Evolutionary conservation across 2,329 filamentous ascomycete genomes (phyloP).

Genomic region (Trichoderma koningiopsis): DNA sequence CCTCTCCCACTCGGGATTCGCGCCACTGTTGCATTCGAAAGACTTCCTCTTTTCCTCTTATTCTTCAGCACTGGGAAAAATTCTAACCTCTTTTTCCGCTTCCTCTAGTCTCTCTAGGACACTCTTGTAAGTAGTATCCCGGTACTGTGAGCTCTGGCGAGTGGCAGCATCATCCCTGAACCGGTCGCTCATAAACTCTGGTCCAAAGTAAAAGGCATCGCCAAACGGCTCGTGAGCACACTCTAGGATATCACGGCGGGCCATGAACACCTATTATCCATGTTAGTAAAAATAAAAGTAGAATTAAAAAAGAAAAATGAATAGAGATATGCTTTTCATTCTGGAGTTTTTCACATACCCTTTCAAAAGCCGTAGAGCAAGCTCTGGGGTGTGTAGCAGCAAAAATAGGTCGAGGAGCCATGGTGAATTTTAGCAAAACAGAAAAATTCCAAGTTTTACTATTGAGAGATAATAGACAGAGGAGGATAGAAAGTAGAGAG

Average conservation of each 20-base stretch:
- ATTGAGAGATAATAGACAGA: background rate
- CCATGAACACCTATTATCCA: slow-evolving; percentile 83
- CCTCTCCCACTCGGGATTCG: background rate
- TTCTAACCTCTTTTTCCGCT: slow-evolving; percentile 74
- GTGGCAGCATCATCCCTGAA: slow-evolving; percentile 68
- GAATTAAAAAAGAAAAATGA: background rate
- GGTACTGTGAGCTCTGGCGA: slow-evolving; percentile 65
- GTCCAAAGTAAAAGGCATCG: slow-evolving; percentile 94
- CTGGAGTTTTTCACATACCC: slow-evolving; percentile 56
- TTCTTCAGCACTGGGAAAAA: slow-evolving; percentile 24
- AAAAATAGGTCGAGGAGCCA: slow-evolving; percentile 77
- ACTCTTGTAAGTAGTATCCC: slow-evolving; percentile 70
- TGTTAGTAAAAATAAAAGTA: background rate
- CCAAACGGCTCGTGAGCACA: slow-evolving; percentile 96
- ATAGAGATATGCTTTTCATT: background rate
- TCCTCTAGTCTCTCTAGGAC: slow-evolving; percentile 76
- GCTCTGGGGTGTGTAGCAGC: slow-evolving; percentile 91
- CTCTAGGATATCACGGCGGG: slow-evolving; percentile 74
- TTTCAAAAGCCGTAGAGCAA: slow-evolving; percentile 95
- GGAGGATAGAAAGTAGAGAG: background rate
- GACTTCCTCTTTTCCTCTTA: background rate
- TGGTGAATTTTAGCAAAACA: slow-evolving; percentile 42
- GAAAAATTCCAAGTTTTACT: background rate
- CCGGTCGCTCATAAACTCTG: slow-evolving; percentile 78
- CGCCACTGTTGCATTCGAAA: background rate